Evolutionary conservation across 768 basidiomycete species (phyloP), one percentile per base, ranked within the genome.

Genomic region (Tephrocybe sp.): DNA sequence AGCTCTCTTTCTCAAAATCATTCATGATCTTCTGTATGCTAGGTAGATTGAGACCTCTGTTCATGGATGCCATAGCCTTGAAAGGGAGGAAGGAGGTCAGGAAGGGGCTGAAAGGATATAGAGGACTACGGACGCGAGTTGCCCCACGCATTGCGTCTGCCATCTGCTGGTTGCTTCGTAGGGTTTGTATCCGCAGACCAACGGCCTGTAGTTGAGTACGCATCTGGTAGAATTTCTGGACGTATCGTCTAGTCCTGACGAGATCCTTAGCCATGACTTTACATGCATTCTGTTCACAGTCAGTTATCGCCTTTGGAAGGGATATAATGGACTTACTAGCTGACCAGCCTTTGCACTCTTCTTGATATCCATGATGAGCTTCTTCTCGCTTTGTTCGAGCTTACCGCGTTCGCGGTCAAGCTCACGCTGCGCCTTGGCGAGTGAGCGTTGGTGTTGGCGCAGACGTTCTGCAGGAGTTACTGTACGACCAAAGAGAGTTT

Each of bases 201-300:
- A 99, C 92, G 5, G 96, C 97, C 69, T 99, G 97, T 1, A 99
- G 80, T 65, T 98, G 97, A 2, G 97, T 98, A 51, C 92, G 84
- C 96, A 99, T 98, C 66, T 95, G 93, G 66, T 97, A 91, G 77
- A 99, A 99, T 68, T 98, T 98, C 72, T 98, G 93, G 21, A 94
- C 78, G 66, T 99, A 98, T 63, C 90, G 83, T 43, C 97, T 80
- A 10, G 96, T 98, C 57, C 97, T 84, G 57, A 98, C 93, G 50
- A 99, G 87, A 66, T 99, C 97, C 69, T 97, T 98, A 21, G 97
- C 97, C 89, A 98, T 97, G 58, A 98, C 90, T 79, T 98, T 98
- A 77, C 95, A 98, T 18, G 96, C 93, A 66, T 93, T 93, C 96
- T 98, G 69, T 50, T 53, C 50, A 54, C 54, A 54, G 51, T 49